These are phyloP conservation scores for Choiromyces venosus DNA, from an alignment of 495 filamentous ascomycete species.

Conservation along the genomic window DNA sequence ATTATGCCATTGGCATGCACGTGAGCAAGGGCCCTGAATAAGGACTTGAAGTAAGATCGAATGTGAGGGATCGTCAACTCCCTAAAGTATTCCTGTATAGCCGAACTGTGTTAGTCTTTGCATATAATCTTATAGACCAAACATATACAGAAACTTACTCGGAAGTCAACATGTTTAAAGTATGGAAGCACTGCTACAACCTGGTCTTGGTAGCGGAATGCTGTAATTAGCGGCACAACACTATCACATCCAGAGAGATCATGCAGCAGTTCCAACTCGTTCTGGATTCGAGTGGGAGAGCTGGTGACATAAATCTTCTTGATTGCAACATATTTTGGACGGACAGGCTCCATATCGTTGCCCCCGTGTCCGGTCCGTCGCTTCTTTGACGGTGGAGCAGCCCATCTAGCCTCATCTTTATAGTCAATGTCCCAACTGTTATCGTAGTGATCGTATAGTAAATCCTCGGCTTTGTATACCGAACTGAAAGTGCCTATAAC, in stretches of 20 bases:
- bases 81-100: constrained; percentile 67
- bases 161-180: constrained; percentile 92
- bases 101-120: not conserved
- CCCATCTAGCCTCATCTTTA: constrained; percentile 53
- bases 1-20: constrained; percentile 80
- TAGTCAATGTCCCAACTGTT: constrained; percentile 81
- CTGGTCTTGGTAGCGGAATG: constrained; percentile 87
- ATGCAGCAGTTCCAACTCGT: constrained; percentile 94
- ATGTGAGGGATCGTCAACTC: constrained; percentile 79
- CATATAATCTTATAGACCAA: not conserved
- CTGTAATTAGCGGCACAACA: constrained; percentile 92
- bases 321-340: constrained; percentile 79
- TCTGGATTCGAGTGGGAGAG: constrained; percentile 84
- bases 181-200: constrained; percentile 92
- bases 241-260: constrained; percentile 73
- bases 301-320: constrained; percentile 99
- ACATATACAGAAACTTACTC: constrained; percentile 42
- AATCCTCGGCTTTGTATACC: constrained; percentile 96
- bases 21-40: constrained; percentile 76
- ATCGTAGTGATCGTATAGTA: constrained; percentile 74
- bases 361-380: constrained; percentile 30
- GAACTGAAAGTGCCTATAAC: constrained; percentile 72
- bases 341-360: constrained; percentile 38
- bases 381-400: constrained; percentile 47
- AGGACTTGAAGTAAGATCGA: constrained; percentile 76